Percentiles rank a stretch among this genome's conserved stretches.
phyloP scores from a whole-genome alignment of 345 rosid species.

The Stellera chamaejasme region DNA sequence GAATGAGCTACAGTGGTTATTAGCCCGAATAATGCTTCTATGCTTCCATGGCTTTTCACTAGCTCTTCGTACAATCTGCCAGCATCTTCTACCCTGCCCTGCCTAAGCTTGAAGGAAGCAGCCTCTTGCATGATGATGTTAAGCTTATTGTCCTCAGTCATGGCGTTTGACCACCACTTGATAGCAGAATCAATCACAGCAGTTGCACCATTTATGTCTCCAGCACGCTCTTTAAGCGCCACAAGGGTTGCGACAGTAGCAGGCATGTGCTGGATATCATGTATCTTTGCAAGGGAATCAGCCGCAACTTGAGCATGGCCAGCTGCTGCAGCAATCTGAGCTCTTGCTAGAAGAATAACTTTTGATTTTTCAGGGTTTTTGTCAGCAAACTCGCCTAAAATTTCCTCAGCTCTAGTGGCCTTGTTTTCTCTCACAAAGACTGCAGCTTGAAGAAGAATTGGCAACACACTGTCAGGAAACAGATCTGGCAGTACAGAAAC shows the following conservation, averaged over 20 bases:
- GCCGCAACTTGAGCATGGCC: conserved; percentile 78
- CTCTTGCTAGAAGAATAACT: conserved; percentile 69
- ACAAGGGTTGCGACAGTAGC: conserved; percentile 90
- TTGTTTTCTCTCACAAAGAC: conserved; percentile 85
- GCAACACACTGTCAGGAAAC: conserved; percentile 58
- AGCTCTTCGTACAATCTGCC: conserved; percentile 76
- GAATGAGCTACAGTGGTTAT: conserved; percentile 76
- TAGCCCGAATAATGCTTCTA: conserved; percentile 81
- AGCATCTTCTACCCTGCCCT: conserved; percentile 78
- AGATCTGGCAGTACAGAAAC: conserved; percentile 50
- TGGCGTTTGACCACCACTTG: conserved; percentile 85
- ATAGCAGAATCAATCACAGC: conserved; percentile 70
- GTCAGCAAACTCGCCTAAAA: conserved; percentile 58
- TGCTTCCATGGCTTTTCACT: conserved; percentile 54
- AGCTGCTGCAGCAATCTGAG: conserved; percentile 88
- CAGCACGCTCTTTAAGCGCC: conserved; percentile 83
- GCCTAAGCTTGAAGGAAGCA: conserved; percentile 88
- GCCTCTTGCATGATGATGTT: conserved; percentile 78
- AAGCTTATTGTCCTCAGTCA: conserved; percentile 72
- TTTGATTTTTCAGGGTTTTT: conserved; percentile 63
- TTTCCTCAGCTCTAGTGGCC: conserved; percentile 76
- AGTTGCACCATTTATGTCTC: conserved; percentile 76
- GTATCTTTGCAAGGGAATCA: conserved; percentile 60
- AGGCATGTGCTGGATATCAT: conserved; percentile 88
- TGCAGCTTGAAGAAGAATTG: conserved; percentile 81